Evolutionary conservation across 495 filamentous ascomycete genomes (phyloP), one percentile per base, ranked within the genome.

Genomic region (Pseudoneurospora amorphoporcata): DNA sequence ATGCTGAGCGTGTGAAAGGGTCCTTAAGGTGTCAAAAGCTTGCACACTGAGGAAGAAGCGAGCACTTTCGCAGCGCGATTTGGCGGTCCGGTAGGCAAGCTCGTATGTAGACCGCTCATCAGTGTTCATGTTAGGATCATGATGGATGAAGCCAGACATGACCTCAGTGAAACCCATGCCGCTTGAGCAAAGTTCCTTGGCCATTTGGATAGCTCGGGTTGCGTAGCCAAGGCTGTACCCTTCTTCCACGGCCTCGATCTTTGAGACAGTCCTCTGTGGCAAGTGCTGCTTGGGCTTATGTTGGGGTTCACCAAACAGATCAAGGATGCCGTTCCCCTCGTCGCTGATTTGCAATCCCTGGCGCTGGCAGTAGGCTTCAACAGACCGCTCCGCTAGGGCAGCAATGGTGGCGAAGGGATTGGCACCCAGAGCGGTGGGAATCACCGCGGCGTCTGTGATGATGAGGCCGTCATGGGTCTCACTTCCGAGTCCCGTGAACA

Each of bases 341-440:
- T 84, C 76, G 77, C 87, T 84, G 71, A 91, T 86, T 23, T 70
- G 72, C 39, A 88, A 82, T 2, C 76, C 75, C 14, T 82, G 71
- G 42, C 81, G 77, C 72, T 77, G 72, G 7, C 82, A 80, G 65
- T 88, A 84, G 3, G 80, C 78, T 69, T 87, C 85, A 10, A 91
- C 83, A 0, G 86, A 87, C 39, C 90, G 84, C 79, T 91, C 89
- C 0, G 90, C 88, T 35, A 92, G 83, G 23, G 90, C 89, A 0
- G 90, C 85, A 43, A 92, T 91, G 3, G 90, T 92, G 17, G 88
- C 90, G 71, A 91, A 87, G n/a, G 89, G 89, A 75, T 92, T 92
- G 14, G 88, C 88, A 39, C 88, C 88, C 14, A 92, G 79, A n/a
- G 88, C 84, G 41, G 87, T 87, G 1, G 90, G 89, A 71, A 92